Evolutionary conservation across 352 stramenopile species (phyloP), one percentile per base, ranked within the genome.

Genomic region (Plasmopara viticola): DNA sequence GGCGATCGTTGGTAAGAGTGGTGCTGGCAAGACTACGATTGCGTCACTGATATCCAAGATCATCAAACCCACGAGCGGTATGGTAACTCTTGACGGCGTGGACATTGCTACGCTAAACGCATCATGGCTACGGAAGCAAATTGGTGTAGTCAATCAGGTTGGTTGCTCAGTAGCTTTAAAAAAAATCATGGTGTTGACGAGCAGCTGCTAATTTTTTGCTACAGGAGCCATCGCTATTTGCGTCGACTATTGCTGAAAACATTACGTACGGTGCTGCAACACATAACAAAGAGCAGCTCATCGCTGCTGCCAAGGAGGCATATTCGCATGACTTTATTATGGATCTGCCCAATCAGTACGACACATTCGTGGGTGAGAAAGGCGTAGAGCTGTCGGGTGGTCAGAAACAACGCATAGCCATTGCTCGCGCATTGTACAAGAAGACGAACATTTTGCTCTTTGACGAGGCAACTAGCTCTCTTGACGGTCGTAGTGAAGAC

Each of bases 281-380:
- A 29, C 71, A 74, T 40, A 72, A 87, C 54, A 64, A 87, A 37
- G 63, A 80, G 29, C 67, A 78, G 34, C 25, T 91, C 33, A 44
- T 87, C 17, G 65, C 61, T 39, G 79, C 73, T 41, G 75, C 84
- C 4, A 87, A 90, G 58, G 63, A 79, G 46, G 84, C 84, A 12
- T 70, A 91, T 28, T 77, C 75, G 6, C 77, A 92, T 47, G 84
- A 92, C 9, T 94, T 94, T 41, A 84, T 90, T 43, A 70, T 72
- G 60, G 64, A 66, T 43, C 51, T 99, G 46, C 86, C 89, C 1
- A 74, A 98, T 44, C 77, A 96, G 58, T 98, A 96, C 73, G 87
- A 99, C 34, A 98, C 96, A 1, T 84, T 96, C 44, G 96, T 99
- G 9, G 95, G 96, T 41, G 96, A 98, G 71, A 94, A 97, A 49